Evolutionary conservation across 2,329 filamentous ascomycete genomes (phyloP).

Genomic region (Aspergillus brunneoviolaceus): DNA sequence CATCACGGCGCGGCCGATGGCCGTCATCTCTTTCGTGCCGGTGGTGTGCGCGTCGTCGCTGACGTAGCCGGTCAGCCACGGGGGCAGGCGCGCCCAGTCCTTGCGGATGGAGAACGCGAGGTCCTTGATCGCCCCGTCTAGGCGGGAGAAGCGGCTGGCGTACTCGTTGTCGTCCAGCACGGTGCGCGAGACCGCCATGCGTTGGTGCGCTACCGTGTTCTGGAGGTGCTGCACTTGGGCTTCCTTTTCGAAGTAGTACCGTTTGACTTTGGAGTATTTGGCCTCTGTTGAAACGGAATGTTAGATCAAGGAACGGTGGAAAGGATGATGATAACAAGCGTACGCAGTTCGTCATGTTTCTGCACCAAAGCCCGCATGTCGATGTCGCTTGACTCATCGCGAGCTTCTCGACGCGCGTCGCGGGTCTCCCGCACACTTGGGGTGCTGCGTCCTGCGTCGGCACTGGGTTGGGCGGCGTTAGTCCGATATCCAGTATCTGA

Average conservation of each 20-base stretch:
- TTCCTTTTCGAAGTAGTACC: constrained; percentile 92
- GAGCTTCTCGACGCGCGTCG: constrained; percentile 28
- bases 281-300: constrained; percentile 58
- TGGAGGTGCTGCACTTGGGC: constrained; percentile 90
- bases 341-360: constrained; percentile 49
- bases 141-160: constrained; percentile 77
- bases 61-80: constrained; percentile 76
- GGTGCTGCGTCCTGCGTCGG: constrained; percentile 49
- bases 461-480: constrained; percentile 33
- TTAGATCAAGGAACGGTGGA: constrained; percentile 2
- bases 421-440: constrained; percentile 38
- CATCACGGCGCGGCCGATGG: constrained; percentile 84
- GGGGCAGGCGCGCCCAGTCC: constrained; percentile 79
- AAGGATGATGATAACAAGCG: constrained; percentile 16
- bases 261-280: constrained; percentile 98
- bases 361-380: constrained; percentile 47
- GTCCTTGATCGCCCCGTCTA: constrained; percentile 93
- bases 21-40: constrained; percentile 97
- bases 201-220: constrained; percentile 95
- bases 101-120: constrained; percentile 95
- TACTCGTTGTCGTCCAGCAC: constrained; percentile 96
- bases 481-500: constrained; percentile 20
- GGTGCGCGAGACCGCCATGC: constrained; percentile 89
- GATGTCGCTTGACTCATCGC: constrained; percentile 42
- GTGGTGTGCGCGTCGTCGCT: constrained; percentile 82